Percentiles rank a stretch among this genome's conserved stretches.
phyloP scores from a whole-genome alignment of 176 grass and related monocot species.

The Urochloa ruziziensis region DNA sequence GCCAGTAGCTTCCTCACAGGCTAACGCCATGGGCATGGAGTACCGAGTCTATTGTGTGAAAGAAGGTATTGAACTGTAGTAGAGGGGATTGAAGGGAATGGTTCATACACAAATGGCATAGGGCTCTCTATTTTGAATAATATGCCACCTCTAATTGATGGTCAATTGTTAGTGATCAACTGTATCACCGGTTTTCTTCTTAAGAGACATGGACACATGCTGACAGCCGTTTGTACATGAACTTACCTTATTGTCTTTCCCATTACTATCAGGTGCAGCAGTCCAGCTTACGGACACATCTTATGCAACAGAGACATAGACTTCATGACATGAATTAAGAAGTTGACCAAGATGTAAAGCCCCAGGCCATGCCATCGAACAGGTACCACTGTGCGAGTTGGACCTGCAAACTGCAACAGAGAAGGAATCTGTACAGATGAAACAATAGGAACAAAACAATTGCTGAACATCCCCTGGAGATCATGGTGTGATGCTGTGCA shows the following conservation, averaged over 20 bases:
- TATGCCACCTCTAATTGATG: background rate
- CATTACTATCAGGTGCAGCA: conserved; percentile 66
- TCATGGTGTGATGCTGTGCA: conserved; percentile 55
- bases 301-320: conserved; percentile 55
- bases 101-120: background rate
- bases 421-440: conserved; percentile 27
- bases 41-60: background rate
- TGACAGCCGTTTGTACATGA: background rate
- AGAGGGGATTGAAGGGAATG: background rate
- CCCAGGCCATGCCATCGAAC: conserved; percentile 12
- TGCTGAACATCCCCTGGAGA: conserved; percentile 49
- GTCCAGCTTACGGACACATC: conserved; percentile 64
- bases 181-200: background rate
- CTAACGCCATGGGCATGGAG: no score
- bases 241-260: conserved; percentile 18
- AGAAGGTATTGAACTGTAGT: background rate
- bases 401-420: conserved; percentile 22
- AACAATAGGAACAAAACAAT: conserved; percentile 10
- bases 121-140: background rate
- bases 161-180: no score
- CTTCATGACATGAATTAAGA: conserved; percentile 15
- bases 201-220: background rate
- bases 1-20: no score
- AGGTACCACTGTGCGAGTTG: conserved; percentile 29
- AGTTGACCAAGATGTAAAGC: background rate